Evolutionary conservation across 2,329 filamentous ascomycete genomes (phyloP), one percentile per base, ranked within the genome.

Genomic region (Colletotrichum limetticola): DNA sequence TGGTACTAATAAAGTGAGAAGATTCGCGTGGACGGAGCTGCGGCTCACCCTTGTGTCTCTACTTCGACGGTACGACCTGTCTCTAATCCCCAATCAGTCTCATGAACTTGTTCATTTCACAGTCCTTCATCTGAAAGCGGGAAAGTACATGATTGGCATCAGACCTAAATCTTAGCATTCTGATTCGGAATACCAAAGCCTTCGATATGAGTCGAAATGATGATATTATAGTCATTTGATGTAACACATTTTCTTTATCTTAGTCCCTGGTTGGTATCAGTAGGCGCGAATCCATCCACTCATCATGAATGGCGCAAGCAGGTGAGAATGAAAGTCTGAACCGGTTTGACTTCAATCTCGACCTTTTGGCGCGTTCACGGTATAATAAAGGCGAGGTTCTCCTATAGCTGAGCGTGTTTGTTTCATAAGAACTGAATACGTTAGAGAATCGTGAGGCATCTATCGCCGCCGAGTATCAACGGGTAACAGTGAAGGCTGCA

Each of bases 131-230:
- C 66, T 63, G 2, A 68, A 68, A 26, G 35, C 46, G 4, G 32
- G 32, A 22, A 63, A 63, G 32, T 68, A 63, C 26, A 32, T 63
- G 66, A 22, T 63, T 19, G 49, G 58, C 19, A 12, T 63, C 19
- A 49, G 42, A 22, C 42, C 42, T 9, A 49, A 19, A 49, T 7
- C 19, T n/a, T 49, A 49, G 42, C 19, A 49, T 49, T 7, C 7
- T 49, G 19, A 9, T 19, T 49, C 37, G 16, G 19, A 49, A 49
- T 49, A n/a, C 8, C n/a, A 49, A 19, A 49, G 8, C 42, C 42
- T n/a, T 9, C 19, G 19, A 49, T 8, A 49, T 4, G 19, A n/a
- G 9, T 9, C 1, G 19, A 49, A 22, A 49, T 11, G 19, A n/a
- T n/a, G 16, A 49, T 19, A 11, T 22, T 4, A 19, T 11, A 22